Conservation (phyloP, 257 asterid genomes). For the Fraxinus americana region DNA sequence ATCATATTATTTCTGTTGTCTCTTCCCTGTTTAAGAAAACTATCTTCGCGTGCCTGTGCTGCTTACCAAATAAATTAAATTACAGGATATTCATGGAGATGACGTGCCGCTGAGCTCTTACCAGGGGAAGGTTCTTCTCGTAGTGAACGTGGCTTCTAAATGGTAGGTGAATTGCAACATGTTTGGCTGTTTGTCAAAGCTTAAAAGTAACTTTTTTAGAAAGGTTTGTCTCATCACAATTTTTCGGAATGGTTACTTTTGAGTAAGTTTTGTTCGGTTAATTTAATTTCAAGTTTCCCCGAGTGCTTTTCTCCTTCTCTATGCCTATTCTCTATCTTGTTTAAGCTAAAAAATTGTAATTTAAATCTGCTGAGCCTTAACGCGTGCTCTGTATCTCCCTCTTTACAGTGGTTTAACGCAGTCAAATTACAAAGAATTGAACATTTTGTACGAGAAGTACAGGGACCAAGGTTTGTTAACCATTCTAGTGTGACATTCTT, state of each 20-base stretch:
- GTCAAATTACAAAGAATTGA: constrained; percentile 80
- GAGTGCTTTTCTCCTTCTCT: background rate
- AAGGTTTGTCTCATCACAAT: background rate
- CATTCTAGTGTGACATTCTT: constrained; percentile 17
- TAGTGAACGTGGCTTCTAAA: background rate
- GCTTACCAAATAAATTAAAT: constrained; percentile 18
- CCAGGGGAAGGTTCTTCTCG: constrained; percentile 43
- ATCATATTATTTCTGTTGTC: background rate
- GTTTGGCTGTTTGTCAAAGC: background rate
- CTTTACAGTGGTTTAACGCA: constrained; percentile 66
- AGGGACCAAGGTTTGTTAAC: constrained; percentile 64
- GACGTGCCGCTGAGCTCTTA: constrained; percentile 43
- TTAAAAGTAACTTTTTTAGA: background rate
- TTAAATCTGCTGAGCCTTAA: background rate
- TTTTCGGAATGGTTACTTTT: background rate
- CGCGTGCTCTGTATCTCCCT: background rate
- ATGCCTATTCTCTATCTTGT: background rate
- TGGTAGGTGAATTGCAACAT: background rate
- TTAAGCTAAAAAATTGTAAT: background rate
- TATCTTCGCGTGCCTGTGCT: background rate
- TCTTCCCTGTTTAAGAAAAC: background rate
- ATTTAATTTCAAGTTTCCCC: background rate
- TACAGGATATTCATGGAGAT: background rate
- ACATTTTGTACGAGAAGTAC: constrained; percentile 69
- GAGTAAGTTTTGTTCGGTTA: background rate